Evolutionary conservation across 78 protist genomes (phyloP).

Genomic region (Chrysochromulina parva): DNA sequence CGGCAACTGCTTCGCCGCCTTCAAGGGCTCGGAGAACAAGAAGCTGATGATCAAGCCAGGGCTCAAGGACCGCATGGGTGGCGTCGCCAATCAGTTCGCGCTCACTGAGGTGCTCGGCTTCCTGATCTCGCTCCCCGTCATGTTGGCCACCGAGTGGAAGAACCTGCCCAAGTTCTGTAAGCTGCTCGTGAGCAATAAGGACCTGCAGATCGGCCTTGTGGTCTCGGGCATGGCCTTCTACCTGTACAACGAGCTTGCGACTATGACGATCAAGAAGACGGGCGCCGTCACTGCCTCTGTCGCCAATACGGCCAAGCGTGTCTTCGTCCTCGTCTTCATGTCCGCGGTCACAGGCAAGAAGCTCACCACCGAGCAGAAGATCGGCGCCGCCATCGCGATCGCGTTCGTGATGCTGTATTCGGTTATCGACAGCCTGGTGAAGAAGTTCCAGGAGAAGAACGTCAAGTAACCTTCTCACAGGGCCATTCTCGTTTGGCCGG

Average conservation of each 20-base stretch:
- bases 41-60: neutral
- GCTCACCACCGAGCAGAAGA: neutral
- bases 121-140: conserved; percentile 10
- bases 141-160: neutral
- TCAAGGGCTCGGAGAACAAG: conserved; percentile 44
- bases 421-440: neutral
- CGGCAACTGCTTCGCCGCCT: conserved; percentile 38
- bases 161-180: neutral
- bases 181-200: neutral
- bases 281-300: conserved; percentile 39
- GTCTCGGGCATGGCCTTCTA: neutral
- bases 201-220: neutral
- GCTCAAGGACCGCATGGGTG: conserved; percentile 14
- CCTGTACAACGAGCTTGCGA: neutral
- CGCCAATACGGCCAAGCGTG: conserved; percentile 55
- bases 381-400: neutral
- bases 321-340: conserved; percentile 33
- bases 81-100: conserved; percentile 43
- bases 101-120: conserved; percentile 13
- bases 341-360: neutral
- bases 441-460: neutral
- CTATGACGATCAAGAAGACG: conserved; percentile 43
- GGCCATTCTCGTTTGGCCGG: no score
- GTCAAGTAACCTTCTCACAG: no score
- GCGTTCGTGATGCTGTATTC: neutral